Base-by-base conservation (phyloP, 495 filamentous ascomycete species). In the Annulohypoxylon bovei region DNA sequence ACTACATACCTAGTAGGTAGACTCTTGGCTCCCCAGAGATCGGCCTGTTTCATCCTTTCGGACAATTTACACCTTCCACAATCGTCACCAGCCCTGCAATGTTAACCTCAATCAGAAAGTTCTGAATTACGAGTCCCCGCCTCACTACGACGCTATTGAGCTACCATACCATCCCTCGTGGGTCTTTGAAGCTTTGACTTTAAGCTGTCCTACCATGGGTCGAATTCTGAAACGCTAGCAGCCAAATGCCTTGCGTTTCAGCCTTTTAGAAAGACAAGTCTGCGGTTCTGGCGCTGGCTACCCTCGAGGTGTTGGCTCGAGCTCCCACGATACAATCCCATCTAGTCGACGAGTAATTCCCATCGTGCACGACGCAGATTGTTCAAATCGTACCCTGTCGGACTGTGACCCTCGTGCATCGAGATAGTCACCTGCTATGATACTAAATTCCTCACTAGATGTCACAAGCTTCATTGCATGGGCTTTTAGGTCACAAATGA, bases 31-130 rank as follows among this genome's bases (percentile, higher is more conserved):
- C 69, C 70, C 70, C 70, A 68, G 65, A 70, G 70, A 72, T 72
- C 70, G 60, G 46, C 49, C 64, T 53, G 70, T 72, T 72, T 72
- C 70, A 68, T 65, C 64, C 49, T 59, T 49, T 72, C 70, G 70
- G 70, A 67, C 65, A 72, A 46, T 72, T 72, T 68, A 68, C 60
- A 72, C 70, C 65, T 72, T 68, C 70, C 70, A n/a, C 23, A 72
- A 72, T 68, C 30, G 70, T 68, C 59, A 50, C 35, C 59, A 67
- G 69, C 63, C 53, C 37, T 72, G 60, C n/a, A 61, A 65, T 61
- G 42, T 62, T 50, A 62, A 63, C 54, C 54, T 18, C 39, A 61
- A 61, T 55, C 47, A 67, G 53, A 61, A 49, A 72, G 63, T 55
- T 72, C 47, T 67, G 52, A 40, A 40, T 50, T 67, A 56, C 39